Base-by-base conservation (phyloP, 176 grass and related monocot species). In the Bonia amplexicaulis region DNA sequence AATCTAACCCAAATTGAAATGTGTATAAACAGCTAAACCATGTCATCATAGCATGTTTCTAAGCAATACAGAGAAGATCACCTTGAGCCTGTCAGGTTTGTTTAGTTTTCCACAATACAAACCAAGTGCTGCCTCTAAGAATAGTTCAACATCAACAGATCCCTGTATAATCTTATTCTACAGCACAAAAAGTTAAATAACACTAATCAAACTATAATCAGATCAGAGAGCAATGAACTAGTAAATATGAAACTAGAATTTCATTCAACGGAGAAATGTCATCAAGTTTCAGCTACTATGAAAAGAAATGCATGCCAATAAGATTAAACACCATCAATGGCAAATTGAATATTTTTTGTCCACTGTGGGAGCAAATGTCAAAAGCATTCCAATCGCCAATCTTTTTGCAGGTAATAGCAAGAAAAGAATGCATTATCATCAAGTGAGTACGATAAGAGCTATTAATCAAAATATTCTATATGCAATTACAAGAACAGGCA, bases 61-160 rank as follows among this genome's bases (percentile, higher is more conserved):
- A 74, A 69, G 19, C 77, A 85, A 88, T 76, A 48, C 27, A 86
- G 27, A 48, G 8, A 60, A 82, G 25, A 79, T 91, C 55, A 99
- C 96, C 93, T 94, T 96, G 73, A 96, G 85, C 73, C 85, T 95
- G 7, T 92, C 93, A 66, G 90, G 76, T 81, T 87, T 90, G 78
- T 88, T 78, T 31, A 84, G 66, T 82, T 92, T 94, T 80, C 89
- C 88, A 76, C 82, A 89, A 82, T 92, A 99, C 5, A 85, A 81
- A 79, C 82, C 81, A 81, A 99, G 88, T 69, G 93, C 90, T 52
- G 86, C 61, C 47, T 99, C 96, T 82, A 99, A 45, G 71, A 91
- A 96, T 55, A 94, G 69, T 60, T 99, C 96, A 47, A 80, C 77
- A 90, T 96, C 96, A 71, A 86, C 83, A 80, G 89, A 89, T 82